Evolutionary conservation across 352 stramenopile genomes (phyloP).

Genomic region (Paralagenidium karlingii): DNA sequence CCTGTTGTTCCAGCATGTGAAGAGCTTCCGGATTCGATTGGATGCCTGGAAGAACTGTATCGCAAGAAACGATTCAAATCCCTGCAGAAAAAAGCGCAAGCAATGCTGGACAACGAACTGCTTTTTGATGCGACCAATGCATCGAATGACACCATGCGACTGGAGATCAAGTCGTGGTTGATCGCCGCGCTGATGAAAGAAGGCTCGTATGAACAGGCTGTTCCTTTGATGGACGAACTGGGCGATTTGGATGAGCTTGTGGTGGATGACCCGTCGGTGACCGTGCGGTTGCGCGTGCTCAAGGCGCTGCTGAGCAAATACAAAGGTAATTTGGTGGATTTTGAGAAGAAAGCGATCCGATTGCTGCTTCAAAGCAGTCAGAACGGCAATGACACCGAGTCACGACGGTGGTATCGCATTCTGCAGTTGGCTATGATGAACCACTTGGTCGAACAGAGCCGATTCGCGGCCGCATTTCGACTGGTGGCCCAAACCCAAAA

Average conservation of each 20-base stretch:
- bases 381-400: constrained; percentile 14
- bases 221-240: constrained; percentile 61
- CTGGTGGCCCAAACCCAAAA: too few relatives aligned
- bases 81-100: constrained; percentile 56
- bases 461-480: constrained; percentile 48
- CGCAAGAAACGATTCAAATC: constrained; percentile 57
- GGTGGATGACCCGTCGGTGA: constrained; percentile 41
- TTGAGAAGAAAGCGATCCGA: constrained; percentile 59
- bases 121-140: constrained; percentile 15
- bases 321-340: constrained; percentile 30
- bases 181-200: constrained; percentile 69
- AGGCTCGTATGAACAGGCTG: constrained; percentile 59
- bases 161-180: constrained; percentile 76
- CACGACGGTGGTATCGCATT: constrained; percentile 40
- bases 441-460: constrained; percentile 55
- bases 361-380: constrained; percentile 23
- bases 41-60: constrained; percentile 42
- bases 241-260: constrained; percentile 40
- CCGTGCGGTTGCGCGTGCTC: constrained; percentile 44
- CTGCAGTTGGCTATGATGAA: constrained; percentile 53
- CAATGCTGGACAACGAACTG: constrained; percentile 21
- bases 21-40: constrained; percentile 43
- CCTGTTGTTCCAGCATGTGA: not conserved
- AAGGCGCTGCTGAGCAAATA: constrained; percentile 58
- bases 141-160: constrained; percentile 21